These are phyloP conservation scores for Neonectria sp. DNA, from an alignment of 2,329 filamentous ascomycete species.

Conservation along the genomic window DNA sequence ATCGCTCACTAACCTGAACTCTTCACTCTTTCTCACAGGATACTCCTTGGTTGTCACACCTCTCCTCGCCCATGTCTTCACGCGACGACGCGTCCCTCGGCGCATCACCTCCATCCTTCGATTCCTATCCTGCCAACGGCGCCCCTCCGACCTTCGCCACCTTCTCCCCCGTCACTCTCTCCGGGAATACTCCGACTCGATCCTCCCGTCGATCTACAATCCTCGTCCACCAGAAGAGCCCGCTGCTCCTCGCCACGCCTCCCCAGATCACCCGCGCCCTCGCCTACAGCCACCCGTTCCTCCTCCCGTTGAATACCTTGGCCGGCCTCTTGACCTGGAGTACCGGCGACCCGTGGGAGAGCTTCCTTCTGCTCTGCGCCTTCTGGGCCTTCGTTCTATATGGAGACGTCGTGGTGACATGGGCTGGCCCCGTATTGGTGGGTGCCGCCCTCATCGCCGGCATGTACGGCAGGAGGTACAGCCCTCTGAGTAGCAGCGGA, in stretches of 20 bases:
- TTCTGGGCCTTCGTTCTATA: constrained; percentile 94
- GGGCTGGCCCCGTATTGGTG: constrained; percentile 86
- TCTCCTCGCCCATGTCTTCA: constrained; percentile 56
- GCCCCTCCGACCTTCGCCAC: constrained; percentile 83
- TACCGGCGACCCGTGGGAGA: constrained; percentile 94
- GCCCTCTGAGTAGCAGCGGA: constrained; percentile 88
- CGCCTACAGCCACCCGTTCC: constrained; percentile 95
- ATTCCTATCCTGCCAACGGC: constrained; percentile 51
- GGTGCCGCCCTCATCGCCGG: constrained; percentile 86
- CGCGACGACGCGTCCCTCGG: constrained; percentile 55
- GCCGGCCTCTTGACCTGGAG: constrained; percentile 94
- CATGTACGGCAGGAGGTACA: constrained; percentile 94
- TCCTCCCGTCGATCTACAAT: constrained; percentile 86
- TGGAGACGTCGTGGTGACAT: constrained; percentile 85
- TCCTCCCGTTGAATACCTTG: constrained; percentile 89
- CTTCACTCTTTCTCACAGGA: constrained; percentile 48
- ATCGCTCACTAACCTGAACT: constrained; percentile 37
- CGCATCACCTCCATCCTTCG: constrained; percentile 52
- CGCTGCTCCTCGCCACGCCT: constrained; percentile 91
- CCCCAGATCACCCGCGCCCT: constrained; percentile 94
- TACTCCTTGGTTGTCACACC: constrained; percentile 67
- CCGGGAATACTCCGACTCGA: constrained; percentile 73
- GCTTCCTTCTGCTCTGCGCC: constrained; percentile 86
- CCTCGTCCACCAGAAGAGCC: constrained; percentile 96
- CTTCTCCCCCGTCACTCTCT: constrained; percentile 89